phyloP scores from a whole-genome alignment of 75 land plant genomes.

The Azolla pinnata region DNA sequence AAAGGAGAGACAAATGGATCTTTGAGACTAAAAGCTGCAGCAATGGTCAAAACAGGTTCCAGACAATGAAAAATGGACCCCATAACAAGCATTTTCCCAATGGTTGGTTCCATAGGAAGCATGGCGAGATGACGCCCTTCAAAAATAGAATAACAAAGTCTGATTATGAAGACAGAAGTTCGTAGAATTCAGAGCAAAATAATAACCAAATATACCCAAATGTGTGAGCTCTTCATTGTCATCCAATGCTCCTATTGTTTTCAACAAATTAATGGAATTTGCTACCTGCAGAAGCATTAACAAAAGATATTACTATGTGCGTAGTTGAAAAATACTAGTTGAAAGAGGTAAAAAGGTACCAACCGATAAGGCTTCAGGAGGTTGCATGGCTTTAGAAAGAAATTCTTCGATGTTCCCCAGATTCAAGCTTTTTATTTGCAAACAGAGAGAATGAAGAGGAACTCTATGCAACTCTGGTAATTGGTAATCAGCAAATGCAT shows the following conservation, averaged over 20 bases:
- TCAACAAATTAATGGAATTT: constrained; percentile 85
- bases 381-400: constrained; percentile 82
- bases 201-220: constrained; percentile 41
- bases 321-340: constrained; percentile 2
- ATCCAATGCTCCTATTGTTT: constrained; percentile 88
- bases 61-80: constrained; percentile 83
- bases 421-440: constrained; percentile 89
- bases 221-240: constrained; percentile 74
- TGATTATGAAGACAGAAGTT: too few relatives aligned
- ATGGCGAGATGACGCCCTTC: constrained; percentile 64
- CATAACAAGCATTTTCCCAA: constrained; percentile 97
- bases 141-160: constrained; percentile 6
- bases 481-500: constrained; percentile 90
- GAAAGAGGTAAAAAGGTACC: constrained; percentile 12
- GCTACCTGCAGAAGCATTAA: constrained; percentile 42
- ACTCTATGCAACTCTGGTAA: constrained; percentile 90
- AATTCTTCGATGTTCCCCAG: constrained; percentile 68
- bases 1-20: constrained; percentile 90
- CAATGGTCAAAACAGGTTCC: constrained; percentile 87
- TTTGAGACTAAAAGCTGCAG: constrained; percentile 71
- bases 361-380: constrained; percentile 81
- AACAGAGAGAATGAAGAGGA: constrained; percentile 84
- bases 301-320: neutral
- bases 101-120: constrained; percentile 94
- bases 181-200: too few relatives aligned